Conservation (phyloP, 345 rosid species). For the Populus deltoides region DNA sequence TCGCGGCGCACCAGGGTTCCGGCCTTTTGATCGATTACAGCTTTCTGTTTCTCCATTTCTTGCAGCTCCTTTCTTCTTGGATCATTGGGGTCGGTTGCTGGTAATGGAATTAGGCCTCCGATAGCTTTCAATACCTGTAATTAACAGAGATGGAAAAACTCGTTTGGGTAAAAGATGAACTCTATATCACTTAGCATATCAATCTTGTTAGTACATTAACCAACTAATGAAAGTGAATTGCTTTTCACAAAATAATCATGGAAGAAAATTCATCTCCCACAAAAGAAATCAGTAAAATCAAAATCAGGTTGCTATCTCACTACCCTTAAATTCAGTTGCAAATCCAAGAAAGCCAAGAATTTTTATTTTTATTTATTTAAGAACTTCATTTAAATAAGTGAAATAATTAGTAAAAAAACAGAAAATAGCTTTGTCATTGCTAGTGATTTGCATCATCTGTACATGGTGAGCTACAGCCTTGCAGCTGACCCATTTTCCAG, state of each 20-base stretch:
- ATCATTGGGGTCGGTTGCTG: constrained; percentile 42
- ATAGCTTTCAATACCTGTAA: constrained; percentile 72
- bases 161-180: constrained; percentile 25
- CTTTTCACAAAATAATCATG: too few species aligned
- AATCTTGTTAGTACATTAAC: background rate
- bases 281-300: background rate
- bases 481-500: background rate
- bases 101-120: constrained; percentile 61
- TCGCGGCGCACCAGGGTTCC: constrained; percentile 55
- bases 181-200: background rate
- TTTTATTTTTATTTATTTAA: background rate
- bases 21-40: constrained; percentile 52
- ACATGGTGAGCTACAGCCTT: background rate
- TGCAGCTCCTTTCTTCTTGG: constrained; percentile 63
- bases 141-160: constrained; percentile 12
- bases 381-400: background rate
- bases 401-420: background rate
- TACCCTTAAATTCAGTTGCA: background rate
- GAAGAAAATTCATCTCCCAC: background rate
- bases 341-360: background rate
- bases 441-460: background rate
- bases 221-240: background rate
- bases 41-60: constrained; percentile 54
- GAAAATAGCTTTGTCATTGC: background rate
- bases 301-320: background rate